Conservation (phyloP, 2,329 filamentous ascomycete genomes). For the Fusarium napiforme region DNA sequence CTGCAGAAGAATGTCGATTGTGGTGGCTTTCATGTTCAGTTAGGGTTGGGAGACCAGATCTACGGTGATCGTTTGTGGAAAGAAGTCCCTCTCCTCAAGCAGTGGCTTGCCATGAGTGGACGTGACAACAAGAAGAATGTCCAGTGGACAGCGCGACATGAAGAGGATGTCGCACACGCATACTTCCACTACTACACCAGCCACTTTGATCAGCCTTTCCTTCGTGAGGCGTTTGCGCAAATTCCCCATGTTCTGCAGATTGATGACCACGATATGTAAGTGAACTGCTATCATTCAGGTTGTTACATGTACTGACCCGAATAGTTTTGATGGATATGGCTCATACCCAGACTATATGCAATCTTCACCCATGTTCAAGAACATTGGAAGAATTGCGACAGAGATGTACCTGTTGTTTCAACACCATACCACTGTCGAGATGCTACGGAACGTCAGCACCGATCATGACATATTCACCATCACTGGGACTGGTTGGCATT, state of each 20-base stretch:
- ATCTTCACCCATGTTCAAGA: constrained; percentile 96
- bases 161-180: constrained; percentile 94
- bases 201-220: constrained; percentile 95
- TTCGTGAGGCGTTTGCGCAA: constrained; percentile 95
- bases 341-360: constrained; percentile 99
- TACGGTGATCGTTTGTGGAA: constrained; percentile 97
- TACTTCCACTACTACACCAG: constrained; percentile 99
- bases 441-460: constrained; percentile 87
- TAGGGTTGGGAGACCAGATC: constrained; percentile 93
- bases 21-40: constrained; percentile 92
- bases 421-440: constrained; percentile 94
- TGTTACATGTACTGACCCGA: constrained; percentile 22
- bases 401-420: constrained; percentile 99
- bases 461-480: constrained; percentile 96
- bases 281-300: constrained; percentile 38
- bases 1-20: constrained; percentile 97
- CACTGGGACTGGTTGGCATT: constrained; percentile 98
- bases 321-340: constrained; percentile 93
- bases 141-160: constrained; percentile 91
- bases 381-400: constrained; percentile 92
- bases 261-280: constrained; percentile 98
- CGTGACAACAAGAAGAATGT: constrained; percentile 93
- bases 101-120: constrained; percentile 93
- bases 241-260: constrained; percentile 94
- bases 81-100: constrained; percentile 90